Conservation (phyloP, 352 stramenopile species). For the Phytopythium litorale region DNA sequence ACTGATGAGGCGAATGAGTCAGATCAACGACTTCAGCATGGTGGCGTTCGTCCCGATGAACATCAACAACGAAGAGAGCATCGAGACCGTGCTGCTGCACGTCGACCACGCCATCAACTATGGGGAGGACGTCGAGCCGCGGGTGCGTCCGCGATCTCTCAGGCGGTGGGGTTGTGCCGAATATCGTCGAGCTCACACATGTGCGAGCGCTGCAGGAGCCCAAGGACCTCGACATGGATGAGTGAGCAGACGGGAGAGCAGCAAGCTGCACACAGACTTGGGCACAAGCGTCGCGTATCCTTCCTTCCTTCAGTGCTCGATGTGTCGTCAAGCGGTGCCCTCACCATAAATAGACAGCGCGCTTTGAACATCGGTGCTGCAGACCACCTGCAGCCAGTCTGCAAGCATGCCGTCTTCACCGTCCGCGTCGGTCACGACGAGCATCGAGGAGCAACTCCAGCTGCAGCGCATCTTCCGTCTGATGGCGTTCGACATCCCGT, state of each 20-base stretch:
- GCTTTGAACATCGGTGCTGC: background rate
- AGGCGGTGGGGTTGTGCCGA: background rate
- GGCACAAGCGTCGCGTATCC: no score
- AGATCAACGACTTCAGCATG: slow-evolving; percentile 97
- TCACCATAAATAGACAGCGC: background rate
- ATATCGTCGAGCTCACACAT: background rate
- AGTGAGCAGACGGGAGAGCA: slow-evolving; percentile 12
- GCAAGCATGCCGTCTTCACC: background rate
- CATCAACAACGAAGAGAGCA: slow-evolving; percentile 95
- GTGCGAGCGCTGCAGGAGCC: slow-evolving; percentile 39
- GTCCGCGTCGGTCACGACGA: slow-evolving; percentile 19
- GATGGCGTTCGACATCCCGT: slow-evolving; percentile 59
- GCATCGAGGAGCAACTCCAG: slow-evolving; percentile 77
- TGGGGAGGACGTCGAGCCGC: slow-evolving; percentile 94
- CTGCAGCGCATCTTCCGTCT: slow-evolving; percentile 66
- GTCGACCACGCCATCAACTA: slow-evolving; percentile 97
- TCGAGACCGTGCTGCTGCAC: slow-evolving; percentile 94
- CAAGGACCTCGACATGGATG: slow-evolving; percentile 54
- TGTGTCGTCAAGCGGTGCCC: background rate
- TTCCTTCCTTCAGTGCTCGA: background rate
- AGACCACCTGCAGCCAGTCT: background rate
- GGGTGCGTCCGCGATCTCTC: slow-evolving; percentile 20
- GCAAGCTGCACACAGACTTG: no score
- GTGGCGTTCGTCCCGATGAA: slow-evolving; percentile 98
- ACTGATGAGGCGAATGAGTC: background rate